These are phyloP conservation scores for Aspergillus proliferans DNA, from an alignment of 2,329 filamentous ascomycete genomes.

Conservation along the genomic window DNA sequence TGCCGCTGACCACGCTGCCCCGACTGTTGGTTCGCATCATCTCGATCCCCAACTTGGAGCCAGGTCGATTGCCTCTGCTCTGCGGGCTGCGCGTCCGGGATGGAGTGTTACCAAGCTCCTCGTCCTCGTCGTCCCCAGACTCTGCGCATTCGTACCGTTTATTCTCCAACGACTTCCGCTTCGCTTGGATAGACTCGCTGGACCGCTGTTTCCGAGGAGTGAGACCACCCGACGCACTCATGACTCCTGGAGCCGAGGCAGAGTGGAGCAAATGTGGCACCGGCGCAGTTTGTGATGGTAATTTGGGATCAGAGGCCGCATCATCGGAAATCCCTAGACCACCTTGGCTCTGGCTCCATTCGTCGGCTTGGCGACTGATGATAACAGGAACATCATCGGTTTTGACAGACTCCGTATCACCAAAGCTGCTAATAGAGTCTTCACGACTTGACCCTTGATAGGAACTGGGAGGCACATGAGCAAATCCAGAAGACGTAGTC, in stretches of 20 bases:
- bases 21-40: constrained; percentile 98
- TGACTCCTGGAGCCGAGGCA: constrained; percentile 59
- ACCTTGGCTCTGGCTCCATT: constrained; percentile 62
- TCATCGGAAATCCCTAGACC: constrained; percentile 73
- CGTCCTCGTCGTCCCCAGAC: constrained; percentile 90
- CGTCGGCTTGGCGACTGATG: constrained; percentile 66
- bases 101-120: constrained; percentile 65
- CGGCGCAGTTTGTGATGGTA: constrained; percentile 22
- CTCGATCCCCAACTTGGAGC: constrained; percentile 86
- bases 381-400: constrained; percentile 73
- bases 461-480: constrained; percentile 64
- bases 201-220: constrained; percentile 60
- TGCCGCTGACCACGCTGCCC: constrained; percentile 61
- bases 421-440: constrained; percentile 78
- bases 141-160: constrained; percentile 68
- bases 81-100: constrained; percentile 47
- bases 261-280: constrained; percentile 54
- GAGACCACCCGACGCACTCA: constrained; percentile 46
- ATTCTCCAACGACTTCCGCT: constrained; percentile 69
- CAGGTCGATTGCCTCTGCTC: constrained; percentile 55
- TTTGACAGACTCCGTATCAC: constrained; percentile 72
- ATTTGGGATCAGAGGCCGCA: constrained; percentile 16
- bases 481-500: constrained; percentile 63
- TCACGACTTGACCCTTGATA: constrained; percentile 75
- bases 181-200: constrained; percentile 66